Evolutionary conservation across 2,329 filamentous ascomycete species (phyloP).

Genomic region (Mariannaea sp.): DNA sequence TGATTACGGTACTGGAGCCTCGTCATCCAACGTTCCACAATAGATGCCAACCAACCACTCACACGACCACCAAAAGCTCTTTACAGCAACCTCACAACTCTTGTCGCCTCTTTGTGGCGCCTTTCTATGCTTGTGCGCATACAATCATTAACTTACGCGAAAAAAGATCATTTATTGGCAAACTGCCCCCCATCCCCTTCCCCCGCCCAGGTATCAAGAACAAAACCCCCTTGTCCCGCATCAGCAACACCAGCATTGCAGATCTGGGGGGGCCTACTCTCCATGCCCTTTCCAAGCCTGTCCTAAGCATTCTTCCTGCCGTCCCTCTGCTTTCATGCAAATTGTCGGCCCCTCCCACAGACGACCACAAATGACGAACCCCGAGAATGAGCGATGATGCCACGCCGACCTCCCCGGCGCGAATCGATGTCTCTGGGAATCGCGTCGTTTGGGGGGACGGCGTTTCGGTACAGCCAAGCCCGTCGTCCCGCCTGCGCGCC

Average conservation of each 20-base stretch:
- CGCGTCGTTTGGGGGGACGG: conserved; percentile 27
- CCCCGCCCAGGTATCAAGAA: no score
- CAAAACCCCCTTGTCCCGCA: neutral
- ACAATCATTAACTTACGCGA: no score
- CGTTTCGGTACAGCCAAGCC: conserved; percentile 8
- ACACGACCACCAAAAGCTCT: no score
- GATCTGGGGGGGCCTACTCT: conserved; percentile 3
- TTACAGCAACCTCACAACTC: no score
- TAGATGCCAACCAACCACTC: no score
- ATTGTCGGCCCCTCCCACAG: conserved; percentile 30
- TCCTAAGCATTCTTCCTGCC: conserved; percentile 27
- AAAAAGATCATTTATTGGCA: no score
- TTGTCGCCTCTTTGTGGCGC: no score
- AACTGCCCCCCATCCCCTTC: no score
- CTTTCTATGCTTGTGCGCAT: no score
- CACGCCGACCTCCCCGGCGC: conserved; percentile 48
- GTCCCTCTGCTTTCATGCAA: conserved; percentile 31
- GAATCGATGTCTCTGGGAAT: conserved; percentile 30
- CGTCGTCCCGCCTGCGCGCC: conserved; percentile 15
- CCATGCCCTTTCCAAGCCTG: conserved; percentile 36
- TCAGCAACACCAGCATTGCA: neutral
- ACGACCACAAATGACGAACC: conserved; percentile 41
- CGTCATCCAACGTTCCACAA: no score
- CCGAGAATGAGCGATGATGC: conserved; percentile 59
- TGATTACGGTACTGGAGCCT: no score